Evolutionary conservation across 1,284 basidiomycete species (phyloP), one percentile per base, ranked within the genome.

Genomic region (Trametes hirsuta): DNA sequence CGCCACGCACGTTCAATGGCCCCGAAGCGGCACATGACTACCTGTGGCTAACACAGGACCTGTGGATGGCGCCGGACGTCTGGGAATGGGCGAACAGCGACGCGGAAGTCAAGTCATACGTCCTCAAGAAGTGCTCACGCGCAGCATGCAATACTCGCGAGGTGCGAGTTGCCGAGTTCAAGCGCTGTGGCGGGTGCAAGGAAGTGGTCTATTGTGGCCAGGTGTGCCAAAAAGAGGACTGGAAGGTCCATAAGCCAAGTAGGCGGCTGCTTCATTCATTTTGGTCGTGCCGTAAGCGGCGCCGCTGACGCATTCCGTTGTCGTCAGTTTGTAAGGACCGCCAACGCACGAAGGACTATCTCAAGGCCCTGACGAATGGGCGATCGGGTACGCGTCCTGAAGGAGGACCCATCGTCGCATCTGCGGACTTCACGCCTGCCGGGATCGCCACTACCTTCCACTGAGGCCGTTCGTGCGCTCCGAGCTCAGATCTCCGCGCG

Each of bases 11-110:
- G 2, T 11, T 56, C 14, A 77, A 80, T 61, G 74, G 77, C 8
- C 69, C 74, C 0, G 78, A 80, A 61, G 75, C 75, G 34, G 77
- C 78, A 24, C 77, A 79, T 42, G 79, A 81, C 65, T 79, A 80
- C 63, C 67, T 80, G 2, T 81, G 74, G 75, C 66, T 79, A 1
- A 72, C 77, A 1, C 79, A 80, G 55, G 75, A 79, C 52, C 68
- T 80, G 2, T 81, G 78, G 79, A 78, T 77, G 75, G 68, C 69
- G 10, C 63, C 69, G 5, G 70, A 73, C 52, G 75, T 78, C 9
- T 81, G 79, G 79, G 68, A 73, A 6, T 81, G 79, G 79, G 77
- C 74, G 11, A 72, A 77, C 61, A 68, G 66, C 18, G 71, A 75
- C 56, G 56, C 66, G 6, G 71, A 75, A 40, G 75, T 72, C 5